These are phyloP conservation scores for Hyphopichia burtonii DNA, from an alignment of 1,139 yeast species.

Conservation along the genomic window DNA sequence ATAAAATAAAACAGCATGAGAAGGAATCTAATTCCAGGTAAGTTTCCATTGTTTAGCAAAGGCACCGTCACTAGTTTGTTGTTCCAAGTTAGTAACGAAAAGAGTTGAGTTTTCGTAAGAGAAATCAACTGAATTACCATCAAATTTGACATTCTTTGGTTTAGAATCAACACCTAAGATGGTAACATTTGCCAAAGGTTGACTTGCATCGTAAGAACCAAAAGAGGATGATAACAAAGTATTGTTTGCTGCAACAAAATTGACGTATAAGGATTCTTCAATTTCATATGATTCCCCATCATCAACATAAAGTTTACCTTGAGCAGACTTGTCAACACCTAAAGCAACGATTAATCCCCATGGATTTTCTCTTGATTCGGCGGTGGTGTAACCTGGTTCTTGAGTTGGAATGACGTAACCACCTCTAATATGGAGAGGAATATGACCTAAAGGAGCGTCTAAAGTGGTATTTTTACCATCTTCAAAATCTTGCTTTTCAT, in stretches of 20 bases:
- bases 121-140: constrained; percentile 11
- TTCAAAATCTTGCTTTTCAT: constrained; percentile 16
- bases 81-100: constrained; percentile 15
- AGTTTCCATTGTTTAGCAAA: constrained; percentile 13
- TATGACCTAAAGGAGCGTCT: constrained; percentile 22
- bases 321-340: constrained; percentile 16
- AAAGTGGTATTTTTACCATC: constrained; percentile 20
- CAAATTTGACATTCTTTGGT: constrained; percentile 19
- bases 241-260: constrained; percentile 14
- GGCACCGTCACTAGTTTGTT: constrained; percentile 13
- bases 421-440: constrained; percentile 21
- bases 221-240: constrained; percentile 14
- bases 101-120: constrained; percentile 14
- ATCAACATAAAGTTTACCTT: constrained; percentile 21
- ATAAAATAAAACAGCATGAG: neutral
- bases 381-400: constrained; percentile 28
- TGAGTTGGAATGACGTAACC: constrained; percentile 22
- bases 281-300: constrained; percentile 26
- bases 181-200: constrained; percentile 24
- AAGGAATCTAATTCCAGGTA: constrained; percentile 8
- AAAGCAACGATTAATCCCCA: constrained; percentile 28
- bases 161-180: constrained; percentile 21
- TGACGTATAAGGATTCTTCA: constrained; percentile 16
- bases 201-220: constrained; percentile 18
- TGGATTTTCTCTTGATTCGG: constrained; percentile 26